These are phyloP conservation scores for Omphalotus olearius DNA, from an alignment of 1,284 basidiomycete genomes.

Conservation along the genomic window DNA sequence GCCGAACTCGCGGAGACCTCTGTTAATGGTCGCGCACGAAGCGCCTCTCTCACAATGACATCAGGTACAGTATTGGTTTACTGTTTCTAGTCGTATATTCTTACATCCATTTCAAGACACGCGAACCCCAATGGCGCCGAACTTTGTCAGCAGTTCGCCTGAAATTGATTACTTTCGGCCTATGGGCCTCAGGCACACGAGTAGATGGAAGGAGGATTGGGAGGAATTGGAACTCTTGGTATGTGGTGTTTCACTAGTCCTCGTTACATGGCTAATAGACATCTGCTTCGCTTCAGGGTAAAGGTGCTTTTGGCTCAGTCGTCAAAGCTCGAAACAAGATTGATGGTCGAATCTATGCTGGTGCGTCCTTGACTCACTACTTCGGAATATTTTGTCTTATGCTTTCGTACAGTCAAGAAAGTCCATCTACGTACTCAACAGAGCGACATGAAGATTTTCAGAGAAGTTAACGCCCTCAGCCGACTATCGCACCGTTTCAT, in stretches of 20 bases:
- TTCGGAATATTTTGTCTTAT: constrained; percentile 1
- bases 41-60: constrained; percentile 14
- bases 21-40: constrained; percentile 14
- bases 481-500: constrained; percentile 87
- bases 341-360: constrained; percentile 69
- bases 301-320: constrained; percentile 91
- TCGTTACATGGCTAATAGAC: background rate
- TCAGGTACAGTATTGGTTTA: background rate
- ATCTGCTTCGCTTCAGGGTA: constrained; percentile 54
- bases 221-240: constrained; percentile 76
- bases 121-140: constrained; percentile 31
- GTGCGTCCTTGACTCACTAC: constrained; percentile 28
- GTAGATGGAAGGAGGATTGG: constrained; percentile 84
- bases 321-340: constrained; percentile 90
- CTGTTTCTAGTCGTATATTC: too few species aligned
- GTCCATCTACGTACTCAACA: constrained; percentile 78
- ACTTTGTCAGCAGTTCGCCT: constrained; percentile 43
- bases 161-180: constrained; percentile 55
- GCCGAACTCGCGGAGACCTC: constrained; percentile 36
- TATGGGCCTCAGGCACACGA: constrained; percentile 43
- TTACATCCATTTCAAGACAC: background rate
- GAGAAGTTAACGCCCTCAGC: constrained; percentile 89
- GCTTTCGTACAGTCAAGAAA: constrained; percentile 70
- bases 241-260: constrained; percentile 18
- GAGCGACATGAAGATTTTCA: constrained; percentile 83